A percentile compares a stretch with the other conserved stretches of the same genome.
phyloP scores from a whole-genome alignment of 495 filamentous ascomycete genomes.

The Penicillium canescens region DNA sequence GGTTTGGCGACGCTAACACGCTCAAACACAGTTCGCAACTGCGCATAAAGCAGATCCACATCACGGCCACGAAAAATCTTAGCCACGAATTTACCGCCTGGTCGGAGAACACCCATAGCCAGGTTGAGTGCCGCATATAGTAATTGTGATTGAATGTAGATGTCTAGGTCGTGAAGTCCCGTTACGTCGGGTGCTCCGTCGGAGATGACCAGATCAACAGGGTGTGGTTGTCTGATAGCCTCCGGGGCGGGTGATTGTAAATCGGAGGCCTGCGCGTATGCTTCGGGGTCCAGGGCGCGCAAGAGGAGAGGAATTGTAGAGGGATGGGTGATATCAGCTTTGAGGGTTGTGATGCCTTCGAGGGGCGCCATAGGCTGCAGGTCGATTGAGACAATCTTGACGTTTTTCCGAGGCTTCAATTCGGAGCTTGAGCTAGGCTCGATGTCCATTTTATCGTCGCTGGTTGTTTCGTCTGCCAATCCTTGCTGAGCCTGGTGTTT shows the following conservation, averaged over 20 bases:
- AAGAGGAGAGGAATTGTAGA: conserved; percentile 88
- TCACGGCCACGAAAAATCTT: conserved; percentile 96
- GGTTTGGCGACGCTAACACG: conserved; percentile 90
- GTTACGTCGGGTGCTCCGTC: conserved; percentile 97
- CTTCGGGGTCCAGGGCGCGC: conserved; percentile 76
- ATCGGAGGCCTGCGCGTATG: conserved; percentile 54
- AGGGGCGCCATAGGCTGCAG: conserved; percentile 93
- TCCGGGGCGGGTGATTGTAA: conserved; percentile 23
- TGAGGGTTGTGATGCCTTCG: conserved; percentile 84
- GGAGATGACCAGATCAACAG: conserved; percentile 88
- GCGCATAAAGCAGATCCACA: conserved; percentile 88
- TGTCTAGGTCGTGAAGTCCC: conserved; percentile 93
- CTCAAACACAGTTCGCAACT: conserved; percentile 87
- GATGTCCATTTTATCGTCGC: conserved; percentile 17
- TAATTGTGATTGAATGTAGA: conserved; percentile 94
- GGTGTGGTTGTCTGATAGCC: conserved; percentile 56
- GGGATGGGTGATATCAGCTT: conserved; percentile 96
- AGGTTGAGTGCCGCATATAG: conserved; percentile 92
- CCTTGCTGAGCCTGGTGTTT: conserved; percentile 55
- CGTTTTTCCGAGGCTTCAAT: conserved; percentile 64
- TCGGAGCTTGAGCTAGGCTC: conserved; percentile 33
- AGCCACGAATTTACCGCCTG: conserved; percentile 93
- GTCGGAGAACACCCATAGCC: conserved; percentile 83
- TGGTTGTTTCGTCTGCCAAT: conserved; percentile 34
- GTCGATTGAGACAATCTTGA: conserved; percentile 94